phyloP scores from a whole-genome alignment of 2,329 filamentous ascomycete genomes.

The Monilinia laxa region DNA sequence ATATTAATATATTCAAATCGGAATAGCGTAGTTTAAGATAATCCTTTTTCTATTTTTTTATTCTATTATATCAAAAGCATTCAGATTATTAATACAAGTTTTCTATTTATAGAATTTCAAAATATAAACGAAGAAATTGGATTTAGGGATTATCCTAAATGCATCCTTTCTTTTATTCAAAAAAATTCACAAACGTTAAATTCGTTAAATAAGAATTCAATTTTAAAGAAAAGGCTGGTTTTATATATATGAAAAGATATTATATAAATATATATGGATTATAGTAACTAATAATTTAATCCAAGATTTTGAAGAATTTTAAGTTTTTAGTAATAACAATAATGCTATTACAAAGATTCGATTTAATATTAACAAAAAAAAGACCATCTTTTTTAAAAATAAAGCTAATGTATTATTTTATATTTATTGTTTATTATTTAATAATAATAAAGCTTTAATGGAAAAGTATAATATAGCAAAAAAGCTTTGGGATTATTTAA shows the following conservation, averaged over 20 bases:
- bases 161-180: neutral
- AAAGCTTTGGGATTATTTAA: neutral
- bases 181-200: neutral
- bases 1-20: no score
- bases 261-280: neutral
- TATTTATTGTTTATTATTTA: neutral
- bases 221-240: neutral
- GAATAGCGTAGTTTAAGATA: no score
- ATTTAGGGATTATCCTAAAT: neutral
- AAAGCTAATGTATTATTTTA: neutral
- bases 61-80: no score
- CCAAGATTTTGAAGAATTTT: neutral
- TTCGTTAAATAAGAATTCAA: neutral
- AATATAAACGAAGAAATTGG: no score
- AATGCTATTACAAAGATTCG: neutral
- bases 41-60: no score
- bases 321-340: neutral
- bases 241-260: neutral
- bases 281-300: neutral
- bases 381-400: no score
- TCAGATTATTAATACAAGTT: no score
- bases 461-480: neutral
- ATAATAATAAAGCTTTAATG: neutral
- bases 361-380: neutral
- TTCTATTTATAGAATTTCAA: no score